Evolutionary conservation across 1,139 yeast genomes (phyloP), one percentile per base, ranked within the genome.

Genomic region (Debaryomyces singareniensis): DNA sequence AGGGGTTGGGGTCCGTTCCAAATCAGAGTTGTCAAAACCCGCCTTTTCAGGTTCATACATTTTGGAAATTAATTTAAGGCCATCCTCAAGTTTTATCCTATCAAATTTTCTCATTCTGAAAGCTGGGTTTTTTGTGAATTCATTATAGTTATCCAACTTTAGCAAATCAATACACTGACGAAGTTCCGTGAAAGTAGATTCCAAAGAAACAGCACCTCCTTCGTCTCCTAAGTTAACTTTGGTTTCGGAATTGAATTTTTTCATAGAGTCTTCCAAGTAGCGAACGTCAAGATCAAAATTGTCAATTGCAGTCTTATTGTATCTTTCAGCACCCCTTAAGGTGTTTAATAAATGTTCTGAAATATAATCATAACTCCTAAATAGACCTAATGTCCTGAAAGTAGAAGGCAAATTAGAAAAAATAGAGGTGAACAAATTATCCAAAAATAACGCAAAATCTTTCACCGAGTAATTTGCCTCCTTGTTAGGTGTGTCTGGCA

Each of bases 401-500:
- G 84, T 72, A 30, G 70, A 71, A 0, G 97, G 96, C 25, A 91
- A 66, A 38, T 82, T 84, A 13, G 83, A 78, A 44, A 91, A 74
- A n/a, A 94, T 86, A 1, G 95, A 79, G 31, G 82, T 77, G 50
- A 91, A 86, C 67, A 89, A 74, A 53, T 86, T 85, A 40, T 83
- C 86, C 51, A 91, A 67, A 53, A 80, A 91, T 36, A 80, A 74
- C n/a, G 95, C 91, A 64, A 87, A 77, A 57, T 91, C 97, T 32
- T 77, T 75, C 36, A 89, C 72, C 30, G 83, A 80, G 40, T 71
- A 71, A 40, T 84, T 82, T 11, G 96, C 93, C 35, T 78, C 84
- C 1, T 45, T 51, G 36, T 75, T 72, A 13, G 62, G 49, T 9
- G 43, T 49, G 3, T 53, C 51, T 5, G 75, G 72, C 4, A 79